Conservation (phyloP, 176 grass and related monocot species). For the Metroxylon sagu region DNA sequence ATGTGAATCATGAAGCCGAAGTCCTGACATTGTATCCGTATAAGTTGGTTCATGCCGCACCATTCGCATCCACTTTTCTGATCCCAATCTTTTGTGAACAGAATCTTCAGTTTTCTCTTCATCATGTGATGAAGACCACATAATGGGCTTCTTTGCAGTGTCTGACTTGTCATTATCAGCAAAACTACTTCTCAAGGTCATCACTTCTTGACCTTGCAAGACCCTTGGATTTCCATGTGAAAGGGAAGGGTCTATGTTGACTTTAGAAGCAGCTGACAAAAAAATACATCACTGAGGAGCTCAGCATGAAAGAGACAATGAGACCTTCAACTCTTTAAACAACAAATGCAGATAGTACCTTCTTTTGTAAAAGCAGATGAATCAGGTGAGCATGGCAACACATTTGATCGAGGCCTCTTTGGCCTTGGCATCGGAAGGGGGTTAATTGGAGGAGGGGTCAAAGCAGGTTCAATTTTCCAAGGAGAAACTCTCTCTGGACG, state of each 20-base stretch:
- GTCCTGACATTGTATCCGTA: conserved; percentile 33
- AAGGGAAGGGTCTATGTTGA: conserved; percentile 29
- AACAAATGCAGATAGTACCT: conserved; percentile 35
- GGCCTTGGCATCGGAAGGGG: conserved; percentile 45
- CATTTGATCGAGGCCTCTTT: conserved; percentile 56
- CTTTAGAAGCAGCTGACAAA: conserved; percentile 35
- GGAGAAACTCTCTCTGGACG: conserved; percentile 95
- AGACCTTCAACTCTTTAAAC: conserved; percentile 1
- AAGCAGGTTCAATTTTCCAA: conserved; percentile 82
- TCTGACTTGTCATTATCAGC: conserved; percentile 25
- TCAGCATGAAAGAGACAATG: conserved; percentile 18
- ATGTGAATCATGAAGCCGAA: conserved; percentile 25
- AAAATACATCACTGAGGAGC: neutral
- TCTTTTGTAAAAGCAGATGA: conserved; percentile 66
- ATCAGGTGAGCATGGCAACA: conserved; percentile 26
- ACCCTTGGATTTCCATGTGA: conserved; percentile 33
- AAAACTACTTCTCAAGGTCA: conserved; percentile 27
- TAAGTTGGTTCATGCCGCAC: conserved; percentile 27
- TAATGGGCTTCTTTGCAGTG: conserved; percentile 27
- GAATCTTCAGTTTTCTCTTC: conserved; percentile 25
- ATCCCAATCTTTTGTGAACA: conserved; percentile 28
- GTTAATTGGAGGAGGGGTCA: conserved; percentile 59
- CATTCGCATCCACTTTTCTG: conserved; percentile 36
- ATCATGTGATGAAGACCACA: conserved; percentile 17
- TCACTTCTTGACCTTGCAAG: conserved; percentile 60